Evolutionary conservation across 495 filamentous ascomycete genomes (phyloP).

Genomic region (Entonaema liquescens): DNA sequence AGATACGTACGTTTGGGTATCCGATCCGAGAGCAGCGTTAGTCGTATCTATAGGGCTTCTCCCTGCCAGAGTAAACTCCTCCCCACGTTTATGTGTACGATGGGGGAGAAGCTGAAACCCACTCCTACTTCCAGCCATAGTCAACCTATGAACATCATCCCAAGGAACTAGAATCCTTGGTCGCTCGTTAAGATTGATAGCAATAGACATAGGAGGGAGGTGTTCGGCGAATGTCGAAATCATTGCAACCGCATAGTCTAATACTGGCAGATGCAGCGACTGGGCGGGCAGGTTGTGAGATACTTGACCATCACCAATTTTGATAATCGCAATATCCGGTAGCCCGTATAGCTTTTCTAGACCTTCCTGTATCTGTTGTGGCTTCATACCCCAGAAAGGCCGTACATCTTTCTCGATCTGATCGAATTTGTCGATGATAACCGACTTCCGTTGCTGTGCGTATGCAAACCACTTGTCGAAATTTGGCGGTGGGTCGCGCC

Average conservation of each 20-base stretch:
- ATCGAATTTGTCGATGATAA: slow-evolving; percentile 79
- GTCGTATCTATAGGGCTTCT: slow-evolving; percentile 3
- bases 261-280: slow-evolving; percentile 59
- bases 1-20: slow-evolving; percentile 42
- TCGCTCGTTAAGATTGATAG: slow-evolving; percentile 80
- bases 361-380: slow-evolving; percentile 64
- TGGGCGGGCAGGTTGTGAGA: slow-evolving; percentile 53
- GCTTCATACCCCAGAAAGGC: slow-evolving; percentile 77
- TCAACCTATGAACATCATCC: slow-evolving; percentile 54
- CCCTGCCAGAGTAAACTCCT: slow-evolving; percentile 37
- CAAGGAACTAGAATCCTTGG: slow-evolving; percentile 79
- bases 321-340: slow-evolving; percentile 44
- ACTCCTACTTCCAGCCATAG: slow-evolving; percentile 41
- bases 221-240: slow-evolving; percentile 73
- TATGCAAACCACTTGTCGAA: slow-evolving; percentile 82
- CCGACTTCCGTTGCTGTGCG: slow-evolving; percentile 67
- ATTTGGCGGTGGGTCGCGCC: slow-evolving; percentile 65
- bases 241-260: slow-evolving; percentile 71
- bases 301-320: slow-evolving; percentile 60
- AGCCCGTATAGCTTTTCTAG: slow-evolving; percentile 36
- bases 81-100: slow-evolving; percentile 50
- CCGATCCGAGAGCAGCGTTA: slow-evolving; percentile 2
- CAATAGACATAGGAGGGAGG: slow-evolving; percentile 82
- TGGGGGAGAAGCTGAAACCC: slow-evolving; percentile 38
- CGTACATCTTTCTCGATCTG: slow-evolving; percentile 73